These are phyloP conservation scores for Botryosphaeria dothidea DNA, from an alignment of 2,329 filamentous ascomycete species.

Conservation along the genomic window DNA sequence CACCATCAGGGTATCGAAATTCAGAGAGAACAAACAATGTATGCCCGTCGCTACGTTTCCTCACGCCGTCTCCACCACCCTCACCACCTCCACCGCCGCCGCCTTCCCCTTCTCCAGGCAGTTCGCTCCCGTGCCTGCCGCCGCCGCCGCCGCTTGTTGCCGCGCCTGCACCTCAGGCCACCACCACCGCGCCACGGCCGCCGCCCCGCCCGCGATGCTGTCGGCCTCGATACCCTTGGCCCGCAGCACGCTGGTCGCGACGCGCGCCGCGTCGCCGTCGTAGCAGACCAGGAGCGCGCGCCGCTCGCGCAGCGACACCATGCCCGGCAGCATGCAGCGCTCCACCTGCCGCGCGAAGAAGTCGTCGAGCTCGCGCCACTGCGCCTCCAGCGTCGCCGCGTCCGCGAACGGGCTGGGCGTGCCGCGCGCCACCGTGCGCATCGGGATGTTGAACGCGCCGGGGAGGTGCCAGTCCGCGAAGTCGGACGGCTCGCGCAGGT, in stretches of 20 bases:
- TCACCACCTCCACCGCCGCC: neutral
- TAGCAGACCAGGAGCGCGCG: slow-evolving; percentile 54
- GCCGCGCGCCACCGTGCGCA: slow-evolving; percentile 36
- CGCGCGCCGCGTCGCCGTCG: slow-evolving; percentile 55
- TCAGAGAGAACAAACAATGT: neutral
- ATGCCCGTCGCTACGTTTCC: neutral
- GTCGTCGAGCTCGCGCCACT: slow-evolving; percentile 52
- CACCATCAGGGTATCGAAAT: slow-evolving; percentile 1
- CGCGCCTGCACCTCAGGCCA: neutral
- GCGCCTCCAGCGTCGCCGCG: slow-evolving; percentile 41
- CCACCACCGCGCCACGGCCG: neutral
- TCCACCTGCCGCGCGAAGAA: slow-evolving; percentile 34
- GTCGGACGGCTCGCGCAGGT: slow-evolving; percentile 33
- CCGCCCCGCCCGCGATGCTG: slow-evolving; percentile 20
- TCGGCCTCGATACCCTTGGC: slow-evolving; percentile 42
- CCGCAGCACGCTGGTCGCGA: slow-evolving; percentile 56
- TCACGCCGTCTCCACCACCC: neutral
- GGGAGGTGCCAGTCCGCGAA: slow-evolving; percentile 48
- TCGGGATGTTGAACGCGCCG: slow-evolving; percentile 29
- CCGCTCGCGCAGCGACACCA: neutral
- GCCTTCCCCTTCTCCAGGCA: neutral
- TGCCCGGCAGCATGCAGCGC: slow-evolving; percentile 27
- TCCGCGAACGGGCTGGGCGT: slow-evolving; percentile 51
- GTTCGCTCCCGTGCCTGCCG: neutral
- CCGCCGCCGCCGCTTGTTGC: neutral